Evolutionary conservation across 805 yeast genomes (phyloP), one percentile per base, ranked within the genome.

Genomic region (Metschnikowia lunata): DNA sequence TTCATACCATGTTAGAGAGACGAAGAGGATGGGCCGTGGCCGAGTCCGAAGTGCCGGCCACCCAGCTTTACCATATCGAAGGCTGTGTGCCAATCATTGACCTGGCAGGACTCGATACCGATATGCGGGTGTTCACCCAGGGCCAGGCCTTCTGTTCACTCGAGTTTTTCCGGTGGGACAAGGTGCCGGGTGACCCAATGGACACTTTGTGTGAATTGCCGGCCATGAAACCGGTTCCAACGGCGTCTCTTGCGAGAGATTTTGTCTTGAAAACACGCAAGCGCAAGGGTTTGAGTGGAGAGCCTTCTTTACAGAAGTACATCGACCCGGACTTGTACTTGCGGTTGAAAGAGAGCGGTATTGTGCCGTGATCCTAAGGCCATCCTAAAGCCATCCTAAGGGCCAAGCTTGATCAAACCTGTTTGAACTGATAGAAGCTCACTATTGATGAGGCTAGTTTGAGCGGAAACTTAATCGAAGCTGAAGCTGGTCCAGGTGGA

Each of bases 111-210:
- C 72, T 93, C 37, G 97, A 88, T 57, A 80, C 95, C 0, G 99
- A 93, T 60, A 65, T 93, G 29, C 65, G 96, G 49, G 62, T 88
- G 10, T 76, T 82, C 10, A 81, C 96, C 0, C 82, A 80, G 49
- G 97, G 97, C 5, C 83, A 79, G 54, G 90, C 93, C 0, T 73
- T 79, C 71, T 79, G 88, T 37, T 78, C 78, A 37, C 59, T 84
- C 48, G 75, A 75, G 38, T 88, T 87, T 62, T 74, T 74, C 44
- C 75, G 73, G 45, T 93, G 97, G 96, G 75, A 77, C 15, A 62
- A 71, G 3, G 95, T 87, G 0, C 96, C 96, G 1, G 99, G 99
- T 0, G 88, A 91, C 65, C 98, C 97, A 8, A 58, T 91, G 55
- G 96, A 91, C 60, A 65, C 67, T 18, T 75, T 78, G 29, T 76